Conservation (phyloP, 2,329 filamentous ascomycete genomes). For the Aspergillus sp. region DNA sequence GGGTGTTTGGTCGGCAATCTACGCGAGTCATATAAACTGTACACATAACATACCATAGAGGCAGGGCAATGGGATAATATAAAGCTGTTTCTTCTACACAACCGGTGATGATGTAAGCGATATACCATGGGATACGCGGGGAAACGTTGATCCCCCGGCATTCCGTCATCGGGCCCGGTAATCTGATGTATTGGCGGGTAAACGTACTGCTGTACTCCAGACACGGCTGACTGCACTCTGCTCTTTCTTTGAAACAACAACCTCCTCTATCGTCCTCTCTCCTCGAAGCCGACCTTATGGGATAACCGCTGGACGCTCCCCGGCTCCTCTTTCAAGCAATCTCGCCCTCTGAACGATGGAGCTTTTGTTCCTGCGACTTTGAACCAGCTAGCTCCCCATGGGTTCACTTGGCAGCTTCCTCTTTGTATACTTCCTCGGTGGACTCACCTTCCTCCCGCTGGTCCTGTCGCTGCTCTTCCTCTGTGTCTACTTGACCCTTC, state of each 20-base stretch:
- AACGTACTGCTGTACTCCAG: neutral
- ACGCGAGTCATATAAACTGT: neutral
- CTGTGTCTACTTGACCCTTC: conserved; percentile 61
- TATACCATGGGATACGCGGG: conserved; percentile 1
- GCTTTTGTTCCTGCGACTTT: conserved; percentile 20
- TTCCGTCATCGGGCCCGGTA: neutral
- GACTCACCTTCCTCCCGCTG: conserved; percentile 77
- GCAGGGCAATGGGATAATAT: too few relatives aligned
- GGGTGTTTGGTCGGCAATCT: neutral
- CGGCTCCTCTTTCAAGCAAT: neutral
- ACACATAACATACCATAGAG: neutral
- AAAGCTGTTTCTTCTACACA: too few relatives aligned
- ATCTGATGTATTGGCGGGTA: neutral
- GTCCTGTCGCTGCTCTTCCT: conserved; percentile 52
- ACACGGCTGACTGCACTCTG: neutral
- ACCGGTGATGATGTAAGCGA: too few relatives aligned
- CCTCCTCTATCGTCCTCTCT: neutral
- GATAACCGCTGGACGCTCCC: neutral
- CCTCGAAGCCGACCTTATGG: neutral
- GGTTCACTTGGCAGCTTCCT: conserved; percentile 49
- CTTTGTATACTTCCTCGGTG: conserved; percentile 72
- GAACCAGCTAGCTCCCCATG: conserved; percentile 30
- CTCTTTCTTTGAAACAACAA: neutral
- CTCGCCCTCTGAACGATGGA: conserved; percentile 19
- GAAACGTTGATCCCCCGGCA: conserved; percentile 1